These are phyloP conservation scores for Drechslera avenae DNA, from an alignment of 2,329 filamentous ascomycete species.

Conservation along the genomic window DNA sequence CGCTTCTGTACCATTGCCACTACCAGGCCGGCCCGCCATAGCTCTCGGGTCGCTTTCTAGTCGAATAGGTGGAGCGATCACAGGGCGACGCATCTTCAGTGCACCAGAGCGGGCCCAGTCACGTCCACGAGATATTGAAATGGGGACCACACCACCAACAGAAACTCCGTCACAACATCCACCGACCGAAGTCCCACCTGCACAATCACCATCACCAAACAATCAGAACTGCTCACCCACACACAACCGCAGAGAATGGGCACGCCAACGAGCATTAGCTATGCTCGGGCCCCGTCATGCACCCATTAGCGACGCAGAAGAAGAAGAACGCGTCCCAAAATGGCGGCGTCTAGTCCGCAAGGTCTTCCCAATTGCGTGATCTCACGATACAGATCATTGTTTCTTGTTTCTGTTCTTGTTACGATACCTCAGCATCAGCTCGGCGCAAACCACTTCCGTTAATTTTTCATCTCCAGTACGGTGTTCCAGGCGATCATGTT, in stretches of 20 bases:
- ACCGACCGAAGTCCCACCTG: neutral
- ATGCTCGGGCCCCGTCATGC: constrained; percentile 47
- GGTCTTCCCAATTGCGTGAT: constrained; percentile 41
- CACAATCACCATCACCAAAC: constrained; percentile 5
- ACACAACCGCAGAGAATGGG: constrained; percentile 52
- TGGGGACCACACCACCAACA: constrained; percentile 22
- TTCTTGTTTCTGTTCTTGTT: neutral
- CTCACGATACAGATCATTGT: neutral
- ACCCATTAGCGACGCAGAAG: constrained; percentile 30
- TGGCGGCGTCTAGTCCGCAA: constrained; percentile 41
- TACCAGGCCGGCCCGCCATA: constrained; percentile 9
- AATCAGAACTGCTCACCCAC: constrained; percentile 20
- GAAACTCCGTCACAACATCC: neutral
- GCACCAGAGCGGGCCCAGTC: constrained; percentile 30
- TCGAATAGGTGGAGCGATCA: constrained; percentile 29
- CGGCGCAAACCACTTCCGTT: constrained; percentile 4
- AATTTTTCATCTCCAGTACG: neutral
- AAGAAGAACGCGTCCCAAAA: constrained; percentile 23
- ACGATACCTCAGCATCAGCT: constrained; percentile 6
- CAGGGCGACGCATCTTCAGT: constrained; percentile 41
- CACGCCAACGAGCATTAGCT: constrained; percentile 51
- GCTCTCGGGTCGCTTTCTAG: constrained; percentile 32
- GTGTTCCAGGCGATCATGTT: neutral
- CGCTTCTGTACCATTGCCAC: constrained; percentile 1
- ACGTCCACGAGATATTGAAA: constrained; percentile 38